Base-by-base conservation (phyloP, 192 early-diverging fungal genomes). In the Oehlia diaphana region DNA sequence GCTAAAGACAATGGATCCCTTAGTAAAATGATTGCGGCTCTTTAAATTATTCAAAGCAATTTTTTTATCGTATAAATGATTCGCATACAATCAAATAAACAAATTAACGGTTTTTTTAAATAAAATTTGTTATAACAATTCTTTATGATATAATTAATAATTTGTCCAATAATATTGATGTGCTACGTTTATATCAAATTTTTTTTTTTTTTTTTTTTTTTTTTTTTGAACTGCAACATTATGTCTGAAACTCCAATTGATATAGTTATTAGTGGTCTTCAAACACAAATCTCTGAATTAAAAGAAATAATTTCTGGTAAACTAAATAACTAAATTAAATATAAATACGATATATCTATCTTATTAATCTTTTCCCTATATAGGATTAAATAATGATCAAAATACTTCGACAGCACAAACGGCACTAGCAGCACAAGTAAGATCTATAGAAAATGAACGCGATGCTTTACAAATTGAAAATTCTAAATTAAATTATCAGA, bases 271-370 rank as follows among this genome's bases (percentile, higher is more conserved):
- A 50, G n/a, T 39, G 71, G 71, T 14, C n/a, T 72, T 19, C 71
- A 50, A 31, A 14, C 28, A 49, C 71, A 72, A 50, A 19, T 72
- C 44, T 26, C 28, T 0, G 71, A 72, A 50, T 72, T 72, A 50
- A 42, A 72, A 16, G 71, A 72, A 50, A 47, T 72, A n/a, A 72
- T 72, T 49, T 42, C 71, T n/a, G 71, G 71, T 72, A 72, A 42
- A 44, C 28, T 50, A 39, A 21, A 31, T 31, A 31, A 31, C 31
- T 31, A 31, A 58, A 58, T 58, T 58, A 53, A 16, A 19, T 3
- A 53, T 16, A 13, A 19, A 53, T 4, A 16, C 19, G 19, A 58
- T 16, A 58, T 53, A 58, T 58, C 2, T 16, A 2, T 33, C 2
- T 67, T 67, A 33, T 67, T 16, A n/a, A 12, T 66, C n/a, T 0